These are phyloP conservation scores for Trichomonascus vanleenenianus DNA, from an alignment of 805 yeast genomes.

Conservation along the genomic window DNA sequence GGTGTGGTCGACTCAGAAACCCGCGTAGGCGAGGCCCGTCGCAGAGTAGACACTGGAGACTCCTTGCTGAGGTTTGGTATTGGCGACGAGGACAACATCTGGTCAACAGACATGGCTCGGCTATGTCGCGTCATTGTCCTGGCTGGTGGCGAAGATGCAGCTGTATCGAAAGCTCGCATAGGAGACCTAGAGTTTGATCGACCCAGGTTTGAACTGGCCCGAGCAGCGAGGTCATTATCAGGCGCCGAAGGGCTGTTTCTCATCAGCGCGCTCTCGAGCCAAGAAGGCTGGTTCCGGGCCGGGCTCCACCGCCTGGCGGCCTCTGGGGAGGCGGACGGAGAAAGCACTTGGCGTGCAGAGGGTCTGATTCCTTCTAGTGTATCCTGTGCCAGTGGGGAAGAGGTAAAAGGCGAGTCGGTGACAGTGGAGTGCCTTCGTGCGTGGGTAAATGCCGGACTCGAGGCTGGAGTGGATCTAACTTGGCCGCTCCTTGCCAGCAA, in stretches of 20 bases:
- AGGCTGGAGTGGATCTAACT: not conserved
- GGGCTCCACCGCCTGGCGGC: slow-evolving; percentile 22
- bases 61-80: not conserved
- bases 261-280: slow-evolving; percentile 24
- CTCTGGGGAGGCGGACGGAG: not conserved
- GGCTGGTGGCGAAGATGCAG: not conserved
- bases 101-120: not conserved
- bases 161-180: not conserved
- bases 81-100: not conserved
- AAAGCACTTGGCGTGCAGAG: not conserved
- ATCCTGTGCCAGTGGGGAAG: not conserved
- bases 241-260: slow-evolving; percentile 15
- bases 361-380: not conserved
- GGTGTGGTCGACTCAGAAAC: no score
- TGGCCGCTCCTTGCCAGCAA: no score
- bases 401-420: not conserved
- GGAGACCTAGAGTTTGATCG: slow-evolving; percentile 4
- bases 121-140: not conserved
- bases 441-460: not conserved
- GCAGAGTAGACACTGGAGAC: no score
- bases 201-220: slow-evolving; percentile 3
- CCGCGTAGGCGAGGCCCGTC: no score
- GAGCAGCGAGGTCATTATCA: slow-evolving; percentile 5
- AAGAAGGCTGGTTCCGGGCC: slow-evolving; percentile 18
- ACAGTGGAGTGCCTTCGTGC: not conserved